phyloP scores from a whole-genome alignment of 192 early-diverging fungal species.

The Backusella tarrabulga region DNA sequence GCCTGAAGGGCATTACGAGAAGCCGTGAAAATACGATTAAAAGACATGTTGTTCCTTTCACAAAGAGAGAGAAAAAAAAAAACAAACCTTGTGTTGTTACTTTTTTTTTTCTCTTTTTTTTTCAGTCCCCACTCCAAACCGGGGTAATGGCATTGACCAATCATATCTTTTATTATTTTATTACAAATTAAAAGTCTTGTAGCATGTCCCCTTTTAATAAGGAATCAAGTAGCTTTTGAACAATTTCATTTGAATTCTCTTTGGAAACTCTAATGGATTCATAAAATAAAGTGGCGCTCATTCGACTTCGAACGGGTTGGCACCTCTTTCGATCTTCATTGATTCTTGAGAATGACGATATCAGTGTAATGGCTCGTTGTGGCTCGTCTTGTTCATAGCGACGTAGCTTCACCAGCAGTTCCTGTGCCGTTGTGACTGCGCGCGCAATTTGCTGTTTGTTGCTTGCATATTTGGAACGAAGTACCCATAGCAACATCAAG shows the following conservation, averaged over 20 bases:
- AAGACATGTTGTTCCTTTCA: not conserved
- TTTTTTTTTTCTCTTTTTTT: constrained; percentile 1
- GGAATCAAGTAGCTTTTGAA: not conserved
- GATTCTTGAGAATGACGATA: not conserved
- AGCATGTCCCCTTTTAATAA: not conserved
- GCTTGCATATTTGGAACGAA: not conserved
- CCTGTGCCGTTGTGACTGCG: not conserved
- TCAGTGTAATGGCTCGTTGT: not conserved
- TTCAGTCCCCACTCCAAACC: not conserved
- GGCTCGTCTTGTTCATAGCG: not conserved
- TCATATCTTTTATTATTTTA: not conserved
- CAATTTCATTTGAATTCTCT: constrained; percentile 2
- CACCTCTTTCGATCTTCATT: not conserved
- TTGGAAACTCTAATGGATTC: not conserved
- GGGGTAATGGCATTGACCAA: not conserved
- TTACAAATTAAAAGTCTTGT: not conserved
- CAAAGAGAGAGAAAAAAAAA: not conserved
- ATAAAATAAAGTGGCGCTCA: not conserved
- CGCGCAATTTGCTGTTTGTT: not conserved
- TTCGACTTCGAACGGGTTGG: not conserved
- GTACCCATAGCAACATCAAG: not conserved
- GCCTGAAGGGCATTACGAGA: not conserved
- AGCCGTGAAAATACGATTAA: constrained; percentile 3
- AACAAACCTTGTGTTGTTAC: not conserved
- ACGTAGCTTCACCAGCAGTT: not conserved